These are phyloP conservation scores for Mycena leptocephala DNA, from an alignment of 768 basidiomycete genomes.

Conservation along the genomic window DNA sequence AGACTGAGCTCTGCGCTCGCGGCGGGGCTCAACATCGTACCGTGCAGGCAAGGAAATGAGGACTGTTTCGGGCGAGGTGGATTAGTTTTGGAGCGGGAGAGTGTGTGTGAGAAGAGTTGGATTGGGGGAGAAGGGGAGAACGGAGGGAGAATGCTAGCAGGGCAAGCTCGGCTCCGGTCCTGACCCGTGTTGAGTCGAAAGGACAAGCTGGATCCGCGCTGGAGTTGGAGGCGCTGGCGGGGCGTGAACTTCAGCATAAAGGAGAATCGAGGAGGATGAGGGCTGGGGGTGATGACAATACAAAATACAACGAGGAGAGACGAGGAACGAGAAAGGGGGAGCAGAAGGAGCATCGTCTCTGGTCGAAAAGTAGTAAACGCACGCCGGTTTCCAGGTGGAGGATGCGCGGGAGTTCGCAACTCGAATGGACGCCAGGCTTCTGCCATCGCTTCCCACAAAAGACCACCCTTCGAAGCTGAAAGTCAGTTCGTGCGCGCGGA, in stretches of 20 bases:
- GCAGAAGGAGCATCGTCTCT: not conserved
- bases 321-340: not conserved
- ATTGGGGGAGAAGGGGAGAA: not conserved
- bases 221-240: not conserved
- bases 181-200: not conserved
- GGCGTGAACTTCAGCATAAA: too few species aligned
- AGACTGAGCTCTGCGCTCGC: not conserved
- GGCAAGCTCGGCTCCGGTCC: not conserved
- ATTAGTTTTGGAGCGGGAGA: conserved; percentile 1
- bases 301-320: conserved; percentile 1
- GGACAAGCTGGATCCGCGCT: not conserved
- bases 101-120: not conserved
- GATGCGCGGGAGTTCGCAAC: not conserved
- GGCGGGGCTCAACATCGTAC: not conserved
- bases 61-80: not conserved
- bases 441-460: not conserved
- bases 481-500: not conserved
- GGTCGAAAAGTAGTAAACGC: not conserved
- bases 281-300: not conserved
- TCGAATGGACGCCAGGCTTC: not conserved
- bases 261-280: not conserved
- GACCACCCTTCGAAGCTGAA: not conserved
- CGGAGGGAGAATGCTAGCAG: not conserved
- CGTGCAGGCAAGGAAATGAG: not conserved
- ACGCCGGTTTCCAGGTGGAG: not conserved